Base-by-base conservation (phyloP, 2,329 filamentous ascomycete species). In the Phaeosphaeria sp. region DNA sequence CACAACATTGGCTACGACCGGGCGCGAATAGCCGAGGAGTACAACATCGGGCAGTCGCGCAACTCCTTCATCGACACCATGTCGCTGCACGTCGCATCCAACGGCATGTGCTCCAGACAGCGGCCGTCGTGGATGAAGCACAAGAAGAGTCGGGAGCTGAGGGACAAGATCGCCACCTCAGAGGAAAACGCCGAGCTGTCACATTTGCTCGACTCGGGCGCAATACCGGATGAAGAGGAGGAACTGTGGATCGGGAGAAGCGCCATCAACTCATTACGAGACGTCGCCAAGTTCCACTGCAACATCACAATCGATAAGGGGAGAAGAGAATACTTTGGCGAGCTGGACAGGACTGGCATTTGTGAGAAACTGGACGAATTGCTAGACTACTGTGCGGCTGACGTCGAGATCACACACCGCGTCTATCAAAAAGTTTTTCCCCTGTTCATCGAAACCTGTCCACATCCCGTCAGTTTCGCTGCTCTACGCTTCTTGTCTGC, bases 21-120 rank as follows among this genome's bases (percentile, higher is more conserved):
- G 22, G 94, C 94, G 17, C 86, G 96, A 36, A 87, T 97, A 53
- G 78, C 89, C 20, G 95, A 99, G 74, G 95, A 99, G 75, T 99
- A 99, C 74, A 85, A 89, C 69, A 78, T 98, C 42, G 82, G 87
- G 53, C 94, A 97, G 75, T 90, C 92, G 1, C 87, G 88, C 40
- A 98, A 93, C 66, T 90, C 87, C 44, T 99, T 97, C 74, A 79
- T 99, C 51, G 95, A 99, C 75, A 99, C 95, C 27, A 99, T 99
- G 95, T 98, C 94, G 1, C 81, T 99, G 20, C 95, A 99, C 74
- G 94, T 97, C 7, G 96, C 96, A 2, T 94, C 97, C 22, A 99
- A 99, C 74, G 95, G 95, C 61, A 99, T 99, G 95, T 99, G 95
- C 78, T 98, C 95, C 21, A 89, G 91, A 64, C 95, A 99, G 77